Base-by-base conservation (phyloP, 164 flowering plant genomes). In the Nymphaea thermarum region DNA sequence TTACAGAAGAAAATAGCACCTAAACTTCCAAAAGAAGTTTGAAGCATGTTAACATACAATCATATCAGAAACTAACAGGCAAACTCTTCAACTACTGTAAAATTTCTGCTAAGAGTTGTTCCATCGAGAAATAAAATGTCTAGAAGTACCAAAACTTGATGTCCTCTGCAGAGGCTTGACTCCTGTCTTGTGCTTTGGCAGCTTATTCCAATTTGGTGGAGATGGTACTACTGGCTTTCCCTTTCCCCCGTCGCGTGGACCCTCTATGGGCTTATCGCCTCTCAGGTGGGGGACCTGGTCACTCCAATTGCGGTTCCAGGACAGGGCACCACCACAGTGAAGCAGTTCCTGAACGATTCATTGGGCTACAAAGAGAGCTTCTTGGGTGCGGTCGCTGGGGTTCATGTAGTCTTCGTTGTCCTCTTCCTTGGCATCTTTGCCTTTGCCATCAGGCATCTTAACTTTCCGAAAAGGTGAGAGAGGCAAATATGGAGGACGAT, bases 191-290 rank as follows among this genome's bases (percentile, higher is more conserved):
- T 25, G 36, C 36, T 51, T 15, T 51, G 57, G 82, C 86, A 91
- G 97, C 80, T 74, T 81, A 83, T 89, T 55, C 97, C 97, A 3
- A 66, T 86, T 14, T 89, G 95, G 95, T 91, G 93, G 91, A 89
- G 95, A 63, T 91, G 97, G 97, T 91, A 86, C 76, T 91, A 86
- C 76, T 91, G 93, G 91, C 81, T 68, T n/a, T 80, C 86, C 44
- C 81, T 68, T n/a, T 80, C 86, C 44, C 95, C 97, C 0, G 80
- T 87, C 67, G 76, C 91, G 0, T 91, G 91, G 95, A 86, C 93
- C 25, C 43, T 89, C 15, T 82, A 87, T 51, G 97, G 97, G 42
- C 73, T 89, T 42, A 73, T 89, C 64, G 79, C 85, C 0, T 86
- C 90, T 62, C 97, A 89, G 61, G 66, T 77, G 2, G 77, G 80